phyloP scores from a whole-genome alignment of 441 rosid genomes.

The Erodium trifolium region DNA sequence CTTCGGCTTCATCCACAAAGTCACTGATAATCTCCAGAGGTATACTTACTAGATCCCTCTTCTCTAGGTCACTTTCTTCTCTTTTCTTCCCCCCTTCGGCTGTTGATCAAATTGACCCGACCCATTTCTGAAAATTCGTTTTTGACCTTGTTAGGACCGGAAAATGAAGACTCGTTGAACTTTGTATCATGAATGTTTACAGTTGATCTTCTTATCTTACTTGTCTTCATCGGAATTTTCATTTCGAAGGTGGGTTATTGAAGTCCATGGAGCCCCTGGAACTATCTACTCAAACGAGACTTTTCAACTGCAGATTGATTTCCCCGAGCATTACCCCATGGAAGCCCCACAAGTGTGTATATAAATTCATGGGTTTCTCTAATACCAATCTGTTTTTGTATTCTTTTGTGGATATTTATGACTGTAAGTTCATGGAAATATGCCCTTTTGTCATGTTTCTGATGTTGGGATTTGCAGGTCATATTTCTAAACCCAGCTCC shows the following conservation, averaged over 20 bases:
- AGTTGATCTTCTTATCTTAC: not conserved
- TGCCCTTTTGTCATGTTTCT: not conserved
- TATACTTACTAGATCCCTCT: not conserved
- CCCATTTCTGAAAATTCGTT: not conserved
- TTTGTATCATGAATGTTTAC: not conserved
- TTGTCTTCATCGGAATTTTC: not conserved
- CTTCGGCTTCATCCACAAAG: conserved; percentile 75
- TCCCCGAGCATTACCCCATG: conserved; percentile 98
- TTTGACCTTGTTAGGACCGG: not conserved
- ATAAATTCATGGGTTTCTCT: not conserved
- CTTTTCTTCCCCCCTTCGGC: too few species aligned
- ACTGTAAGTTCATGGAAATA: not conserved
- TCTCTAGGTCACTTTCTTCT: too few species aligned
- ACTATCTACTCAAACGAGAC: conserved; percentile 85
- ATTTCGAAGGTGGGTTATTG: conserved; percentile 76
- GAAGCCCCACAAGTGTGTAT: conserved; percentile 88
- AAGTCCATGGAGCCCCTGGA: conserved; percentile 88
- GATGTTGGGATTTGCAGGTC: conserved; percentile 37
- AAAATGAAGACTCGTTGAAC: not conserved
- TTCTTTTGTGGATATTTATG: not conserved
- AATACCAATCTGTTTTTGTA: not conserved
- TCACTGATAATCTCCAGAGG: conserved; percentile 97
- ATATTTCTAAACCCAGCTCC: conserved; percentile 95
- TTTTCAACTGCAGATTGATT: conserved; percentile 92
- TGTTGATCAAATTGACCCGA: not conserved